Percentiles rank a stretch among this genome's conserved stretches.
These are phyloP conservation scores for Populus tremula DNA, from an alignment of 345 rosid genomes.

Conservation along the genomic window DNA sequence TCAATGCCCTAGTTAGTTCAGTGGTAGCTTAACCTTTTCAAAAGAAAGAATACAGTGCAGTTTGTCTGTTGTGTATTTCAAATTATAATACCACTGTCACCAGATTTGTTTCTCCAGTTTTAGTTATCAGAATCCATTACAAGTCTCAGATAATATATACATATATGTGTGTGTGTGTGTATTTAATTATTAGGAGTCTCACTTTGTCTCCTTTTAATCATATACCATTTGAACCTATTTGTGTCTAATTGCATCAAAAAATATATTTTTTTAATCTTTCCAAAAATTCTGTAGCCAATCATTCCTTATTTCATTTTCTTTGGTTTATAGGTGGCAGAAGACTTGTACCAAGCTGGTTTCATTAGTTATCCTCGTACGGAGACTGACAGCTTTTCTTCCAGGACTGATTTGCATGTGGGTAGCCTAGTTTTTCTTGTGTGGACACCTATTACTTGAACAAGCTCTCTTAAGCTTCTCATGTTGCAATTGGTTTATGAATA, in stretches of 20 bases:
- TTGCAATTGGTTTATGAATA: not conserved
- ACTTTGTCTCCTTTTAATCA: too few relatives aligned
- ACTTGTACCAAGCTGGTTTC: constrained; percentile 91
- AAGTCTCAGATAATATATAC: too few relatives aligned
- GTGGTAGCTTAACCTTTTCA: not conserved
- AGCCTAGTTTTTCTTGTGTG: constrained; percentile 10
- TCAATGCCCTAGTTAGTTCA: constrained; percentile 1
- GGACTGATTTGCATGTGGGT: constrained; percentile 92
- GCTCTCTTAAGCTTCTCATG: not conserved
- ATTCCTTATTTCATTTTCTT: constrained; percentile 9
- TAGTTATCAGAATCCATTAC: not conserved
- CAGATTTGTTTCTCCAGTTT: not conserved
- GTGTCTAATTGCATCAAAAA: not conserved
- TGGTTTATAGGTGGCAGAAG: constrained; percentile 86
- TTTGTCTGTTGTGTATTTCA: not conserved
- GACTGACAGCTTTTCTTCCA: constrained; percentile 77
- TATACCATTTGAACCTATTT: not conserved
- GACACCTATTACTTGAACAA: not conserved
- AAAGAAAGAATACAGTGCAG: not conserved
- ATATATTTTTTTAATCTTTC: not conserved
- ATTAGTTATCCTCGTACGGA: constrained; percentile 99
- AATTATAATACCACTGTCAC: not conserved
- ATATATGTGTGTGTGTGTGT: too few relatives aligned
- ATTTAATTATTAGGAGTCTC: too few relatives aligned
- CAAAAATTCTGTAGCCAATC: not conserved